These are phyloP conservation scores for Solanum hybrid DNA, from an alignment of 305 asterid genomes.

Conservation along the genomic window DNA sequence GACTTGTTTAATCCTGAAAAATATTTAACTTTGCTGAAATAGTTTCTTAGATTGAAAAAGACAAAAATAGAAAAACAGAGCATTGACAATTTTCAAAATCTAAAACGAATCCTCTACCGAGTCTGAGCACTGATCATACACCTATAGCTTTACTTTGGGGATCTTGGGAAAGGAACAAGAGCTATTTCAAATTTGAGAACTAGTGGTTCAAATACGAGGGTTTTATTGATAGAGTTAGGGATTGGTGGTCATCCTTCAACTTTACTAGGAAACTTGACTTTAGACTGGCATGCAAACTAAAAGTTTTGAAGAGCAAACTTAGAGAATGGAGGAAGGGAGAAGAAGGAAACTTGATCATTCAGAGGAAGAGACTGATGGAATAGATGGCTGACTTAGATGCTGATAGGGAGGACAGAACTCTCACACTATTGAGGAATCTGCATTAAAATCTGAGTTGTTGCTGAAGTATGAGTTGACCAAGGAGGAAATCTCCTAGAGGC, in stretches of 20 bases:
- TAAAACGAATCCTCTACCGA: not conserved
- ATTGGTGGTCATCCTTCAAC: not conserved
- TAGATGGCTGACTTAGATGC: not conserved
- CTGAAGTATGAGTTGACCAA: not conserved
- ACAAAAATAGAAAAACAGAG: not conserved
- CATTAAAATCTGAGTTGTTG: not conserved
- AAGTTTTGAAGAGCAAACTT: not conserved
- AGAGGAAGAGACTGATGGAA: not conserved
- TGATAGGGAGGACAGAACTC: not conserved
- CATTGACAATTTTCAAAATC: not conserved
- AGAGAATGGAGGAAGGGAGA: not conserved
- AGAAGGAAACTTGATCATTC: not conserved
- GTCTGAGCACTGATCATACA: not conserved
- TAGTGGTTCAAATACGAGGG: not conserved
- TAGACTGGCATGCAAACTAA: not conserved
- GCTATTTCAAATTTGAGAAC: not conserved
- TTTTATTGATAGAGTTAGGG: not conserved
- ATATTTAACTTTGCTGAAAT: not conserved
- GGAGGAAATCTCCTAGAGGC: not conserved
- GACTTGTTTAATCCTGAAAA: not conserved
- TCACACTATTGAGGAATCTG: not conserved
- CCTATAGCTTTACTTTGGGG: not conserved
- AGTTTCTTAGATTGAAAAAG: not conserved
- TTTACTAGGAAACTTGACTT: not conserved
- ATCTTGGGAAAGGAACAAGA: not conserved